Percentiles rank a stretch among this genome's conserved stretches.
These are phyloP conservation scores for Irpex sp. DNA, from an alignment of 1,284 basidiomycete species.

Conservation along the genomic window DNA sequence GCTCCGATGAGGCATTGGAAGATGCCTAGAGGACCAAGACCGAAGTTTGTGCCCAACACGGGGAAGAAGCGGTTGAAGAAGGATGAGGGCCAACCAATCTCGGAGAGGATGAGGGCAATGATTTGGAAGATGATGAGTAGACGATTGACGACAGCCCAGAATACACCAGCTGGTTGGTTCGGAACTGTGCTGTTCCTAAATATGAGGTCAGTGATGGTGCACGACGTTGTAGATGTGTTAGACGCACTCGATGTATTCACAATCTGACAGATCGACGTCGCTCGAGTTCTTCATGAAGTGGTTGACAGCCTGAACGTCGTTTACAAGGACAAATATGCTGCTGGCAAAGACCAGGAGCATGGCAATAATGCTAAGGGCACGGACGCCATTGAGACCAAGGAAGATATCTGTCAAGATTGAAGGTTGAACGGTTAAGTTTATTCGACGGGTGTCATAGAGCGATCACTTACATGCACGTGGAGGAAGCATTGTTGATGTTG, in stretches of 20 bases:
- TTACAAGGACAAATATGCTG: conserved; percentile 77
- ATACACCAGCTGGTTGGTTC: conserved; percentile 84
- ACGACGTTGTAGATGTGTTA: neutral
- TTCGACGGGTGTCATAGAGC: neutral
- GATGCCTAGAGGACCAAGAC: conserved; percentile 80
- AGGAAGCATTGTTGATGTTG: conserved; percentile 28
- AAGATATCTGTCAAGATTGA: conserved; percentile 55
- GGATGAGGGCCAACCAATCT: conserved; percentile 70
- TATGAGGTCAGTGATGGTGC: conserved; percentile 11
- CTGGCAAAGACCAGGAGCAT: conserved; percentile 78
- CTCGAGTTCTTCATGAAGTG: conserved; percentile 43
- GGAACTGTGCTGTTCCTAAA: conserved; percentile 76
- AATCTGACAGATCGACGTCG: conserved; percentile 43
- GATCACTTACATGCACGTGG: conserved; percentile 35
- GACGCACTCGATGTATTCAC: conserved; percentile 76
- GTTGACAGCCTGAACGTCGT: conserved; percentile 78
- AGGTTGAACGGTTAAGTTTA: neutral
- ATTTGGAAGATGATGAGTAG: conserved; percentile 82
- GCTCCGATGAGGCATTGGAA: conserved; percentile 86
- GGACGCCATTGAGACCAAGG: conserved; percentile 76
- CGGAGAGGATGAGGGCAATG: conserved; percentile 75
- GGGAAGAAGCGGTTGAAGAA: conserved; percentile 85
- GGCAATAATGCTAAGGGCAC: conserved; percentile 75
- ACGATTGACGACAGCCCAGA: conserved; percentile 85
- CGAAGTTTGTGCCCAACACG: conserved; percentile 76